Base-by-base conservation (phyloP, 495 filamentous ascomycete genomes). In the Penicillium cataractarum region DNA sequence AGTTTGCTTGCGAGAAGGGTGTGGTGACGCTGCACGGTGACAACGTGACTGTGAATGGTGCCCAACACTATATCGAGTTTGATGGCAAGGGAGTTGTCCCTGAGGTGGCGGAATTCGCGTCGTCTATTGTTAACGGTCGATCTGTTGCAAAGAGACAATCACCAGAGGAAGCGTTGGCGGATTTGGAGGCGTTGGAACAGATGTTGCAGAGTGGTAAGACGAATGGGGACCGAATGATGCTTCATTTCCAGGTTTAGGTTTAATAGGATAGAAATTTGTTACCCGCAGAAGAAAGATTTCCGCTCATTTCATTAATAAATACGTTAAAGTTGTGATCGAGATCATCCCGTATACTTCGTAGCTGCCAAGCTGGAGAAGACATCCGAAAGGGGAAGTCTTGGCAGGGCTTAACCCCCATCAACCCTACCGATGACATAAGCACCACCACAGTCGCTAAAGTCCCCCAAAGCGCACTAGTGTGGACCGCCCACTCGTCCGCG, bases 101-200 rank as follows among this genome's bases (percentile, higher is more conserved):
- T 27, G 91, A 93, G 69, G 80, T 93, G 10, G 75, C 77, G 27
- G 88, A 81, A 4, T 93, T 90, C 82, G 90, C 82, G 2, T 75
- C 84, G 66, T 77, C 81, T 13, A 69, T 93, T 50, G 54, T 73
- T 8, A 71, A 68, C 39, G 62, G 71, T 12, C 78, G 79, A n/a
- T 72, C 78, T 55, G 68, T 77, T 19, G 80, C 89, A 72, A 71
- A 75, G 4, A 76, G 74, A 54, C 88, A 92, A 72, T 77, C 77
- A 0, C 87, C 88, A 2, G 86, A 89, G 67, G 78, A 90, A 68
- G 91, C 87, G 29, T 75, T 91, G 67, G 83, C 76, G 17, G 91
- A 93, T 80, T 71, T 94, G 59, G 84, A 89, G 72, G 70, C 93
- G 64, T 85, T 78, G 72, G 88, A 89, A 75, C 81, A 81, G 64